A percentile compares a stretch with the other conserved stretches of the same genome.
phyloP scores from a whole-genome alignment of 345 rosid species.

The Psidium friedrichsthalianum region DNA sequence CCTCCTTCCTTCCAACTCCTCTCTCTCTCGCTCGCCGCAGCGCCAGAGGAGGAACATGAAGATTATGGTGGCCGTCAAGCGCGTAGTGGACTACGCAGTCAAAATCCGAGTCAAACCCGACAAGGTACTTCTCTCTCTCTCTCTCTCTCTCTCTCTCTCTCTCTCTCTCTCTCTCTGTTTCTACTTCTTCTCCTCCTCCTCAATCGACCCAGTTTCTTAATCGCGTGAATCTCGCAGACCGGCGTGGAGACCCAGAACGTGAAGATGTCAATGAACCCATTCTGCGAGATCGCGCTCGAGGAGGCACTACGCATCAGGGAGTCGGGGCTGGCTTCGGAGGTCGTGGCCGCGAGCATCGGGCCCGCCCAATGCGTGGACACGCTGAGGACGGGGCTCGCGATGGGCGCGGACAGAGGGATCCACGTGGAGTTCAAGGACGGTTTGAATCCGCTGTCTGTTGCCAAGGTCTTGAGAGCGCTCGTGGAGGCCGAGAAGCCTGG shows the following conservation, averaged over 20 bases:
- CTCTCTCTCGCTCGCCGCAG: background rate
- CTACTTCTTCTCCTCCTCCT: background rate
- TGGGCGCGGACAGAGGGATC: slow-evolving; percentile 92
- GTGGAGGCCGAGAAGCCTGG: slow-evolving; percentile 76
- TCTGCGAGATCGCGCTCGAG: slow-evolving; percentile 88
- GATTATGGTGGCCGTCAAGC: slow-evolving; percentile 84
- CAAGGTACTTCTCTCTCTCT: slow-evolving; percentile 31
- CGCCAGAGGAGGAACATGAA: slow-evolving; percentile 30
- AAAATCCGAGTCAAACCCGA: slow-evolving; percentile 93
- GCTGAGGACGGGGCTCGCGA: slow-evolving; percentile 85
- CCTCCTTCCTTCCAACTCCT: background rate
- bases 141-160: background rate
- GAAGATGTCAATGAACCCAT: slow-evolving; percentile 98
- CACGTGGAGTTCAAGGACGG: slow-evolving; percentile 43
- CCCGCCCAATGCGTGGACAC: slow-evolving; percentile 66
- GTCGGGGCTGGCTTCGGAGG: slow-evolving; percentile 76
- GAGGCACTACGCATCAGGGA: slow-evolving; percentile 85
- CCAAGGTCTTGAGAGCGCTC: slow-evolving; percentile 70
- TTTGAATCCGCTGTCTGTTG: slow-evolving; percentile 58
- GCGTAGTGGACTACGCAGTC: slow-evolving; percentile 90
- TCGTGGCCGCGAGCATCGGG: slow-evolving; percentile 72
- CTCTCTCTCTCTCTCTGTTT: background rate
- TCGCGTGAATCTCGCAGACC: slow-evolving; percentile 21
- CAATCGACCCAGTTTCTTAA: background rate
- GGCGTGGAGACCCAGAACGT: slow-evolving; percentile 90